Conservation (phyloP, 768 basidiomycete species). For the Cantharellus anzutake region DNA sequence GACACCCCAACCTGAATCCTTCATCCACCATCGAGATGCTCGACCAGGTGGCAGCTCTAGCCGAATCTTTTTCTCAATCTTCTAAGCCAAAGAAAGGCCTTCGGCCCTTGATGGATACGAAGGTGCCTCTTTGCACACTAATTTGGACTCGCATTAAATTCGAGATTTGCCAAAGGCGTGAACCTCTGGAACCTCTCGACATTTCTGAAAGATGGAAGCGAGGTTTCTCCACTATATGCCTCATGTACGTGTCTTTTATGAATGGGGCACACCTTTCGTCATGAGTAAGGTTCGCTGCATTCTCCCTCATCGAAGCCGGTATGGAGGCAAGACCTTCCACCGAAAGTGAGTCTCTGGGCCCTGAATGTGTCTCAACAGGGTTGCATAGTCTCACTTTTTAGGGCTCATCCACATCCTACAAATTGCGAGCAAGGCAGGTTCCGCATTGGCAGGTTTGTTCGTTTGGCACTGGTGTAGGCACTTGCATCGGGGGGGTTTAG, state of each 20-base stretch:
- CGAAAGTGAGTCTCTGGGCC: slow-evolving; percentile 35
- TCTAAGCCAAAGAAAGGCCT: slow-evolving; percentile 30
- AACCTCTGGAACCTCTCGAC: slow-evolving; percentile 73
- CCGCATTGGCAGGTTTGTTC: slow-evolving; percentile 48
- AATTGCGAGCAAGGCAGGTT: slow-evolving; percentile 65
- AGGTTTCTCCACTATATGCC: slow-evolving; percentile 29
- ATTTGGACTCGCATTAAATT: not conserved
- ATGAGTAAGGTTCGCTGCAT: slow-evolving; percentile 60
- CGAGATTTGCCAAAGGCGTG: slow-evolving; percentile 39
- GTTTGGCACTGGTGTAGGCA: not conserved
- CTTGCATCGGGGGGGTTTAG: not conserved
- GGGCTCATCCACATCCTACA: slow-evolving; percentile 59
- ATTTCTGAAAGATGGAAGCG: slow-evolving; percentile 33
- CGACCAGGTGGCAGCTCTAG: slow-evolving; percentile 41
- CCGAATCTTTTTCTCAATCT: slow-evolving; percentile 48
- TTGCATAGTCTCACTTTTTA: slow-evolving; percentile 17
- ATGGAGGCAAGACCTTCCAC: slow-evolving; percentile 48
- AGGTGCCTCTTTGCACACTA: slow-evolving; percentile 29
- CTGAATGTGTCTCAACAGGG: not conserved
- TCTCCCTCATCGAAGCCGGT: slow-evolving; percentile 70
- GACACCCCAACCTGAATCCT: not conserved
- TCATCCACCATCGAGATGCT: slow-evolving; percentile 33
- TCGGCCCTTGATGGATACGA: slow-evolving; percentile 44
- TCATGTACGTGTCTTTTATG: slow-evolving; percentile 33
- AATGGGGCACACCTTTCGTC: slow-evolving; percentile 8